phyloP scores from a whole-genome alignment of 2,329 filamentous ascomycete genomes.

The Elsinoe arachidis region DNA sequence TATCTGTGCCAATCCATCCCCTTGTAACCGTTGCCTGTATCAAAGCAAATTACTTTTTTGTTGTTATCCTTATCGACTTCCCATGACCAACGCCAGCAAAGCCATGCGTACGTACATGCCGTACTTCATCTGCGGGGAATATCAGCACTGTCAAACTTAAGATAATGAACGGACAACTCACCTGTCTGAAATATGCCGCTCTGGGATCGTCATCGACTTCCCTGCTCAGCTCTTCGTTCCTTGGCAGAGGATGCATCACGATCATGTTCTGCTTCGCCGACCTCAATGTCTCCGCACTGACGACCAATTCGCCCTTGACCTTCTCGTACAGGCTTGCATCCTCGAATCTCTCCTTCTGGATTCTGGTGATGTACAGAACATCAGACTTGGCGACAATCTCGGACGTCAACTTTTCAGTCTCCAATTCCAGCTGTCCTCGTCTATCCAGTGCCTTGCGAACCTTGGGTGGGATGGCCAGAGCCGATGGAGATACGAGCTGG shows the following conservation, averaged over 20 bases:
- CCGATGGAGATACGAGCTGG: slow-evolving; percentile 79
- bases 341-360: slow-evolving; percentile 95
- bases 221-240: slow-evolving; percentile 86
- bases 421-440: slow-evolving; percentile 67
- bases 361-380: slow-evolving; percentile 91
- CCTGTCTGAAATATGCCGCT: slow-evolving; percentile 98
- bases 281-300: slow-evolving; percentile 84
- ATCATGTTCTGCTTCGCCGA: slow-evolving; percentile 88
- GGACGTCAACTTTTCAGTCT: slow-evolving; percentile 70
- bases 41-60: slow-evolving; percentile 15
- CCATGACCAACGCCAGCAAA: slow-evolving; percentile 86
- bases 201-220: slow-evolving; percentile 97
- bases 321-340: slow-evolving; percentile 70
- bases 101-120: slow-evolving; percentile 98
- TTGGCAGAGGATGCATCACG: slow-evolving; percentile 88
- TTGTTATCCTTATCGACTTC: slow-evolving; percentile 27
- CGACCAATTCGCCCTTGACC: slow-evolving; percentile 79
- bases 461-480: slow-evolving; percentile 65
- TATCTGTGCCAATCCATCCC: not conserved
- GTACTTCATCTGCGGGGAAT: slow-evolving; percentile 71
- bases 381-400: slow-evolving; percentile 82
- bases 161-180: slow-evolving; percentile 43
- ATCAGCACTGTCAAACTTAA: slow-evolving; percentile 34
- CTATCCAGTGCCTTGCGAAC: slow-evolving; percentile 63
- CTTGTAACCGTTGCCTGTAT: not conserved